Percentiles rank a stretch among this genome's conserved stretches.
These are phyloP conservation scores for Arctium minus DNA, from an alignment of 129 eudicot species.

Conservation along the genomic window DNA sequence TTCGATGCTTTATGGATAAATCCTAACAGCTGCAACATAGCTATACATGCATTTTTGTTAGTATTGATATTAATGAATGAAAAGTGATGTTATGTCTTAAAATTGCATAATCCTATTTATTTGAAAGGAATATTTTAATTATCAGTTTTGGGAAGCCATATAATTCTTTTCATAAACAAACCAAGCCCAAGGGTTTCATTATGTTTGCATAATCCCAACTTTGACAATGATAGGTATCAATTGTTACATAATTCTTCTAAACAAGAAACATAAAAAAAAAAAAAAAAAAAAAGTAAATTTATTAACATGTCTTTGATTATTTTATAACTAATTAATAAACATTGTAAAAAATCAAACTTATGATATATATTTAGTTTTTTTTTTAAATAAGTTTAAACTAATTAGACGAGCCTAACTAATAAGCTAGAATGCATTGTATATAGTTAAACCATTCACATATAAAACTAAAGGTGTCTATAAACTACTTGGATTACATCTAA, in stretches of 20 bases:
- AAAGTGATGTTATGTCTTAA: too few species aligned
- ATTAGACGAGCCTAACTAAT: not conserved
- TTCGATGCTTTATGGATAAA: too few species aligned
- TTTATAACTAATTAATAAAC: too few species aligned
- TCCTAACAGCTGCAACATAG: too few species aligned
- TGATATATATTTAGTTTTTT: not conserved
- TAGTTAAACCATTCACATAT: not conserved
- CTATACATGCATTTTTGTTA: too few species aligned
- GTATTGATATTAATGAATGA: too few species aligned
- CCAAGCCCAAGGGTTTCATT: not conserved
- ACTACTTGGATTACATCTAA: not conserved
- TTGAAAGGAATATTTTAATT: not conserved
- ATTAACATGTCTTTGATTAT: too few species aligned
- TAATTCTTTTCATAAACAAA: not conserved
- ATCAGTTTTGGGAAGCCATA: not conserved
- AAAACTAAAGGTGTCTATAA: too few species aligned
- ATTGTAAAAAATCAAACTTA: not conserved
- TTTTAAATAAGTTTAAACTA: too few species aligned
- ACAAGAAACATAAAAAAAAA: too few species aligned
- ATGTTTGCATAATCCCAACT: not conserved
- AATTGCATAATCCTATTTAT: not conserved
- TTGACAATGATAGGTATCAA: not conserved
- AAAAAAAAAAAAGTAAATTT: too few species aligned
- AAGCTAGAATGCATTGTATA: not conserved
- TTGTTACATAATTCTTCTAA: too few species aligned